A percentile compares a stretch with the other conserved stretches of the same genome.
These are phyloP conservation scores for Corynespora cassiicola DNA, from an alignment of 2,329 filamentous ascomycete genomes.

Conservation along the genomic window DNA sequence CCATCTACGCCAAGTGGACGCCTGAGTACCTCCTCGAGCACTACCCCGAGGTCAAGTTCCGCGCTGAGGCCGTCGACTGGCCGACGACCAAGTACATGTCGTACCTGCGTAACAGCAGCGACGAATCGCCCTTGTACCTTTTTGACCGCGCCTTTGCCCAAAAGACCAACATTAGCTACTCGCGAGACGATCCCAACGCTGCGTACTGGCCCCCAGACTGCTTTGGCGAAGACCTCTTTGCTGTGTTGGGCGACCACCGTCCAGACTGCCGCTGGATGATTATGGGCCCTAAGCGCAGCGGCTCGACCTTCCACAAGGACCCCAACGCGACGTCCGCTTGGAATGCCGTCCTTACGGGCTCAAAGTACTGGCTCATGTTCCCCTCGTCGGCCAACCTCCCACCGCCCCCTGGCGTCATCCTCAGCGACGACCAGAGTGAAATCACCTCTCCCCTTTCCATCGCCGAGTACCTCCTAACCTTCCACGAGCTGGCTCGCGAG, in stretches of 20 bases:
- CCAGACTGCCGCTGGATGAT: conserved; percentile 94
- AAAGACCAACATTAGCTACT: conserved; percentile 79
- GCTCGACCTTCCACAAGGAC: conserved; percentile 93
- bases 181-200: conserved; percentile 56
- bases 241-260: conserved; percentile 75
- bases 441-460: conserved; percentile 94
- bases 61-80: conserved; percentile 95
- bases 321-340: conserved; percentile 80
- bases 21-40: conserved; percentile 68
- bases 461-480: conserved; percentile 92
- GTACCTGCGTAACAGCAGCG: conserved; percentile 80
- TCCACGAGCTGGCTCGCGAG: conserved; percentile 81
- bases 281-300: conserved; percentile 83
- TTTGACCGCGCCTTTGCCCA: conserved; percentile 88
- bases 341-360: conserved; percentile 90
- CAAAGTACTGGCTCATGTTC: conserved; percentile 99
- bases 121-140: conserved; percentile 91
- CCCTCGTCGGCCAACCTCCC: conserved; percentile 69
- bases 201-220: conserved; percentile 81
- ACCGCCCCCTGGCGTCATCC: conserved; percentile 85
- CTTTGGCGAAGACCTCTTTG: conserved; percentile 87
- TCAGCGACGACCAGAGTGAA: conserved; percentile 87
- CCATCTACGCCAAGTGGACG: conserved; percentile 76
- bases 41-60: conserved; percentile 74
- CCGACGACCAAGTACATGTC: conserved; percentile 77